These are phyloP conservation scores for Pharnaceum exiguum DNA, from an alignment of 148 eudicot genomes.

Conservation along the genomic window DNA sequence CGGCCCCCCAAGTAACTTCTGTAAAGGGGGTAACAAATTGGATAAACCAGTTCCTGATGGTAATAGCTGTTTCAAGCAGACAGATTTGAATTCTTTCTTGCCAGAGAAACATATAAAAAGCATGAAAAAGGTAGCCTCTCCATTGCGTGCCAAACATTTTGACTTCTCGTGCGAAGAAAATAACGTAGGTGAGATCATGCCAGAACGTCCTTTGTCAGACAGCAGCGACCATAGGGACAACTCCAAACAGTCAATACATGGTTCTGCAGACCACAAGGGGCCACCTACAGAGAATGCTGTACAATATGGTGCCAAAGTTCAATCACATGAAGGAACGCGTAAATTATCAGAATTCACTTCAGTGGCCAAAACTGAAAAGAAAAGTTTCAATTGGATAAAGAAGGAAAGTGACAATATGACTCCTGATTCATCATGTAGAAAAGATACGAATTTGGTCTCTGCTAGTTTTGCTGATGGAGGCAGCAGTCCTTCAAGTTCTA, in stretches of 20 bases:
- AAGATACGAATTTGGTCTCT: slow-evolving; percentile 11
- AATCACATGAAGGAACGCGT: slow-evolving; percentile 4
- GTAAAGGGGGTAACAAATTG: slow-evolving; percentile 24
- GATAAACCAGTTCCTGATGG: slow-evolving; percentile 19
- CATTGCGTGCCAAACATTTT: slow-evolving; percentile 86
- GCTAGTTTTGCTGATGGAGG: slow-evolving; percentile 25
- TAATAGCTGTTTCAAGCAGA: slow-evolving; percentile 22
- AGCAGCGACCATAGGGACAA: slow-evolving; percentile 14
- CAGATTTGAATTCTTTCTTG: slow-evolving; percentile 27
- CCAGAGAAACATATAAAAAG: slow-evolving; percentile 27
- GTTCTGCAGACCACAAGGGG: slow-evolving; percentile 23
- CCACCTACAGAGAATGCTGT: slow-evolving; percentile 6
- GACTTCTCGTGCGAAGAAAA: slow-evolving; percentile 69
- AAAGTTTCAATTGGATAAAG: slow-evolving; percentile 12
- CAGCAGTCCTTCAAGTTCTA: slow-evolving; percentile 65
- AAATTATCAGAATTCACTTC: slow-evolving; percentile 21
- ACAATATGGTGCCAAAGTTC: slow-evolving; percentile 10
- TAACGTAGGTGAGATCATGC: slow-evolving; percentile 24
- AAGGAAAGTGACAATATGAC: slow-evolving; percentile 22
- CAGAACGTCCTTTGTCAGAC: slow-evolving; percentile 15
- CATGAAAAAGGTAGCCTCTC: slow-evolving; percentile 57
- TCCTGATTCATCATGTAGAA: slow-evolving; percentile 36
- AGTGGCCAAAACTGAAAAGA: slow-evolving; percentile 13
- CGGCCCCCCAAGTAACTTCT: slow-evolving; percentile 16
- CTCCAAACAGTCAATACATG: slow-evolving; percentile 13